Evolutionary conservation across 805 yeast genomes (phyloP).

Genomic region (Candida pini): DNA sequence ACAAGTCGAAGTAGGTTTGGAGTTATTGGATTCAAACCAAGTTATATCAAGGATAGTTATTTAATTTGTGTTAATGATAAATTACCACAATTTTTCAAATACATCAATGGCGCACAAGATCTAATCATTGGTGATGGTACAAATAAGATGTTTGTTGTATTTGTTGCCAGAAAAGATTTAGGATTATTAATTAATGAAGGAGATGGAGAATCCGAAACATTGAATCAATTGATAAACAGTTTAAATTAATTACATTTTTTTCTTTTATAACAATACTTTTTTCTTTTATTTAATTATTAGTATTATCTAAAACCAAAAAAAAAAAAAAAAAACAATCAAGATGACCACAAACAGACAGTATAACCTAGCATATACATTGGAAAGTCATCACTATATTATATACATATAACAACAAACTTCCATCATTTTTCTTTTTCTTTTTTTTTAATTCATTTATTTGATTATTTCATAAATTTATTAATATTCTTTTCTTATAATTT

Average conservation of each 20-base stretch:
- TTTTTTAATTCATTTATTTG: not conserved
- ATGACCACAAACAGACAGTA: too few species aligned
- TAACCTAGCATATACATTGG: too few species aligned
- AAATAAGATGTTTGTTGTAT: slow-evolving; percentile 21
- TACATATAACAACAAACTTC: slow-evolving; percentile 1
- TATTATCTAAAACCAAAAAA: not conserved
- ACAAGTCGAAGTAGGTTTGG: slow-evolving; percentile 46
- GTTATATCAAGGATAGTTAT: slow-evolving; percentile 59
- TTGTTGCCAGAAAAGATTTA: slow-evolving; percentile 24
- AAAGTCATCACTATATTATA: too few species aligned
- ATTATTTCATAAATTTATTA: not conserved
- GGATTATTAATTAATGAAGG: slow-evolving; percentile 5
- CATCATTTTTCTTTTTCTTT: not conserved
- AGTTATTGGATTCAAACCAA: slow-evolving; percentile 46
- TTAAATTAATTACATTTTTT: slow-evolving; percentile 4
- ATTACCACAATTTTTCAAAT: not conserved
- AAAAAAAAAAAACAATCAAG: slow-evolving; percentile 1
- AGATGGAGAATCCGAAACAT: slow-evolving; percentile 2
- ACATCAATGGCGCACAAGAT: slow-evolving; percentile 9
- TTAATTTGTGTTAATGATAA: slow-evolving; percentile 31
- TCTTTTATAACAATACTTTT: not conserved
- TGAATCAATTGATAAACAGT: slow-evolving; percentile 13
- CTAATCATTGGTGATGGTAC: slow-evolving; percentile 14
- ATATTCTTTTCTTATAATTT: not conserved
- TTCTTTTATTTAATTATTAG: not conserved